Percentiles rank a stretch among this genome's conserved stretches.
Conservation (phyloP, 2,329 filamentous ascomycete species). For the Balansia obtecta region DNA sequence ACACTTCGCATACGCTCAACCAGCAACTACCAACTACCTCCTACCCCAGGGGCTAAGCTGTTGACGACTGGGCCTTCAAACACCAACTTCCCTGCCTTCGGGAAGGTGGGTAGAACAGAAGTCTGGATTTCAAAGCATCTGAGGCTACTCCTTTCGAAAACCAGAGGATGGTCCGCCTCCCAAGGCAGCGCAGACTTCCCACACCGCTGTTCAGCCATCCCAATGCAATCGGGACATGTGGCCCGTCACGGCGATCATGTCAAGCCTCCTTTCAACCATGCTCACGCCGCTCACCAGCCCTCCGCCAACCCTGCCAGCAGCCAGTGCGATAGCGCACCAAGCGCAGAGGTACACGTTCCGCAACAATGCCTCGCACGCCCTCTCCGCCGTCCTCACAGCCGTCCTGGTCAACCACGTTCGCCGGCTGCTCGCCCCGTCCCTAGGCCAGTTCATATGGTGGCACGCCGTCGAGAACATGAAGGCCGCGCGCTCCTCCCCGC, state of each 20-base stretch:
- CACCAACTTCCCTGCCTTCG: no score
- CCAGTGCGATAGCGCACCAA: neutral
- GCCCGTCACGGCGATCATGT: neutral
- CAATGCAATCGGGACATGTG: neutral
- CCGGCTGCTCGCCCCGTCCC: conserved; percentile 18
- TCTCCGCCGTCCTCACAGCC: conserved; percentile 20
- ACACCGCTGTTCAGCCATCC: no score
- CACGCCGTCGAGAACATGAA: conserved; percentile 23
- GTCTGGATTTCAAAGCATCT: no score
- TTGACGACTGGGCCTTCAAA: no score
- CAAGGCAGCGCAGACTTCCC: no score
- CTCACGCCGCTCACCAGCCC: neutral
- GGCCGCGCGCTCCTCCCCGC: conserved; percentile 22
- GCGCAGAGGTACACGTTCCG: conserved; percentile 10
- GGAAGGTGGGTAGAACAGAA: no score
- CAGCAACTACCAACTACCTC: no score
- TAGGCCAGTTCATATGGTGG: conserved; percentile 18
- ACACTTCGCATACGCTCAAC: no score
- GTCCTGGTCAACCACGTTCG: conserved; percentile 27
- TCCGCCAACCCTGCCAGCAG: neutral
- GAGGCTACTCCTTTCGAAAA: no score
- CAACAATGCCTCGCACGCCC: conserved; percentile 13
- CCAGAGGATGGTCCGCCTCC: no score
- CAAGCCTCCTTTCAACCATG: neutral
- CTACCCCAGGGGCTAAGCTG: no score